These are phyloP conservation scores for Arthroderma sp. DNA, from an alignment of 2,329 filamentous ascomycete species.

Conservation along the genomic window DNA sequence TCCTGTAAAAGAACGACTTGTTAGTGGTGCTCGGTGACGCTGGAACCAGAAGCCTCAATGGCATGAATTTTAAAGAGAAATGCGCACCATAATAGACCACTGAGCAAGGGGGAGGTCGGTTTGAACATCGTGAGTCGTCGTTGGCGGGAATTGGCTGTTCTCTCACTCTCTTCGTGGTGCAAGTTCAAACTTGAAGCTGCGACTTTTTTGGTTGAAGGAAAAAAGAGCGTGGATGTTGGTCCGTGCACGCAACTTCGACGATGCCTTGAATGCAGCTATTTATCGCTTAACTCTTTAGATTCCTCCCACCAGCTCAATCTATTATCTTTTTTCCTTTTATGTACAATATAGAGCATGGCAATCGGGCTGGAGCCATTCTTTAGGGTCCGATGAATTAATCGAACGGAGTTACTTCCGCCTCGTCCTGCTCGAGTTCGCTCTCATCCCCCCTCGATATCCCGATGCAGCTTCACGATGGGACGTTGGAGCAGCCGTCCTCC, in stretches of 20 bases:
- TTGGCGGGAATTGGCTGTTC: slow-evolving; percentile 3
- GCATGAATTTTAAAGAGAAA: background rate
- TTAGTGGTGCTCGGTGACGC: background rate
- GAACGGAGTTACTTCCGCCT: background rate
- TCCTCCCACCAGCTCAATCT: background rate
- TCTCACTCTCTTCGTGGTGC: background rate
- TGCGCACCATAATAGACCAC: slow-evolving; percentile 69
- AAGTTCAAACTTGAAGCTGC: background rate
- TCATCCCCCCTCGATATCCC: background rate
- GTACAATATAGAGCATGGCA: background rate
- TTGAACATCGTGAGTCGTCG: slow-evolving; percentile 57
- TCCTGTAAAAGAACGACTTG: slow-evolving; percentile 44
- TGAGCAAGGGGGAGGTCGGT: slow-evolving; percentile 60
- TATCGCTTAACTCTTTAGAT: background rate
- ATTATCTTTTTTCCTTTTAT: background rate
- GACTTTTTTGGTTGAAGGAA: background rate
- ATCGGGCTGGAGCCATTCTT: background rate
- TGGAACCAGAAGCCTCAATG: background rate
- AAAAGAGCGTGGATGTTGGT: background rate
- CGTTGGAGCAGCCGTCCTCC: slow-evolving; percentile 33
- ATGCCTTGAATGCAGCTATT: background rate
- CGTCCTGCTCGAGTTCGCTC: background rate
- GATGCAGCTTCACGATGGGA: slow-evolving; percentile 31
- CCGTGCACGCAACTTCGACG: background rate
- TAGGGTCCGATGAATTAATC: background rate